These are phyloP conservation scores for Cyberlindnera nakhonratchasimensis DNA, from an alignment of 805 yeast species.

Conservation along the genomic window DNA sequence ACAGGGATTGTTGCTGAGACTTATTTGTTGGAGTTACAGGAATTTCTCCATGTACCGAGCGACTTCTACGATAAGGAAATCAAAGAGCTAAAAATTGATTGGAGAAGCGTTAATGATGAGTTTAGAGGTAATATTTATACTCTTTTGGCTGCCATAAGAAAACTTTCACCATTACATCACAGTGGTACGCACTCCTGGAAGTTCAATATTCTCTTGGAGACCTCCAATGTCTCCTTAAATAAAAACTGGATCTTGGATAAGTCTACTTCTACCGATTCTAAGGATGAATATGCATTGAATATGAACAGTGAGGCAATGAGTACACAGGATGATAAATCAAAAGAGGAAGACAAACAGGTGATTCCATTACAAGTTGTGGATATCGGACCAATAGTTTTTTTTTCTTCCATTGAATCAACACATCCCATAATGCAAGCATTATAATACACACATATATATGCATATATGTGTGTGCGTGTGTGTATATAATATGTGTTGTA, in stretches of 20 bases:
- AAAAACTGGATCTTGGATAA: conserved; percentile 23
- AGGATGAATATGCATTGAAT: conserved; percentile 6
- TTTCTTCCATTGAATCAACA: conserved; percentile 32
- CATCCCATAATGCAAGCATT: too few relatives aligned
- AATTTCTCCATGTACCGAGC: conserved; percentile 25
- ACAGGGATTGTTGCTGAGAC: conserved; percentile 32
- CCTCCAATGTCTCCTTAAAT: conserved; percentile 9
- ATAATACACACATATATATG: too few relatives aligned
- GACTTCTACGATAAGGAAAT: conserved; percentile 14
- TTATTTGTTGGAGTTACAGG: conserved; percentile 35
- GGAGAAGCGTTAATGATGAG: conserved; percentile 17
- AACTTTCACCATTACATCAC: conserved; percentile 9
- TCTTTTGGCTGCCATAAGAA: conserved; percentile 14
- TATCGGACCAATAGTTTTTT: conserved; percentile 39
- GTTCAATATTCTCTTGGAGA: conserved; percentile 19
- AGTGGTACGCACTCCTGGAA: conserved; percentile 2
- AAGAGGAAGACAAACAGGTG: conserved; percentile 20
- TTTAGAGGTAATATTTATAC: conserved; percentile 22
- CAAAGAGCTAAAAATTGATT: conserved; percentile 10
- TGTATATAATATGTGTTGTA: too few relatives aligned
- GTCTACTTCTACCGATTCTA: conserved; percentile 11
- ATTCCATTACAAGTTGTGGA: conserved; percentile 39
- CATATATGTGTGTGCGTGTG: too few relatives aligned
- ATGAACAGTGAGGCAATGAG: conserved; percentile 12
- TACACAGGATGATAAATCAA: conserved; percentile 11